Conservation (phyloP, 176 grass and related monocot genomes). For the Paspalum notatum region DNA sequence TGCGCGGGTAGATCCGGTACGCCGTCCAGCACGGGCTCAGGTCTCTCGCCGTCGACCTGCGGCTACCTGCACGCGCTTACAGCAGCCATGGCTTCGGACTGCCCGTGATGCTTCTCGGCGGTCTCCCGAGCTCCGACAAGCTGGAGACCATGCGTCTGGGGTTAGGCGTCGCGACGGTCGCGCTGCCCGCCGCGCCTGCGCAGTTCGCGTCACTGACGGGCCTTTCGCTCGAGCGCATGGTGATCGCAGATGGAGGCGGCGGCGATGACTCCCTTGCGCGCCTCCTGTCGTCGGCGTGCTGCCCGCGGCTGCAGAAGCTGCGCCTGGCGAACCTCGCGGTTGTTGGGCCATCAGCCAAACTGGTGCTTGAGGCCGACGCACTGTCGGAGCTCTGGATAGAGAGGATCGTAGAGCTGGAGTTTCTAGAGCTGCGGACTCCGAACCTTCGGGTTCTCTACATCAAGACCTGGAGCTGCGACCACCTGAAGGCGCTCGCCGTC, state of each 20-base stretch:
- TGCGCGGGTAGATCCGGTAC: background rate
- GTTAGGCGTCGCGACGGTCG: background rate
- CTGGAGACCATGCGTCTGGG: background rate
- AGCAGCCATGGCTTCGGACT: background rate
- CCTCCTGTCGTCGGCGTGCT: background rate
- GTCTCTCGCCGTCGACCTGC: background rate
- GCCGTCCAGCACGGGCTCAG: background rate
- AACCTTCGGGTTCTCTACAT: background rate
- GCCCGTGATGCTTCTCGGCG: background rate
- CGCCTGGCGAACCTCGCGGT: background rate
- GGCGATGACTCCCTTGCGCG: background rate
- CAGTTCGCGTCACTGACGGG: background rate
- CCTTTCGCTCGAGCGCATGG: background rate
- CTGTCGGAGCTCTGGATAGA: background rate
- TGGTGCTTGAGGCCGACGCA: background rate
- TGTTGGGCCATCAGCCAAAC: too few relatives aligned
- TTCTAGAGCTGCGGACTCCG: background rate
- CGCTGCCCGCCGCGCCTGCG: background rate
- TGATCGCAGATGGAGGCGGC: background rate
- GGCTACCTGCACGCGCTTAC: background rate
- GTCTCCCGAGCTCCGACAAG: background rate
- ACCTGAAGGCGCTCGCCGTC: background rate
- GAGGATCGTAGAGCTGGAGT: accelerated
- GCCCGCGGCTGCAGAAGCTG: background rate
- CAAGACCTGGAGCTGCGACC: background rate